These are phyloP conservation scores for Artemisia tridentata DNA, from an alignment of 129 eudicot species.

Conservation along the genomic window DNA sequence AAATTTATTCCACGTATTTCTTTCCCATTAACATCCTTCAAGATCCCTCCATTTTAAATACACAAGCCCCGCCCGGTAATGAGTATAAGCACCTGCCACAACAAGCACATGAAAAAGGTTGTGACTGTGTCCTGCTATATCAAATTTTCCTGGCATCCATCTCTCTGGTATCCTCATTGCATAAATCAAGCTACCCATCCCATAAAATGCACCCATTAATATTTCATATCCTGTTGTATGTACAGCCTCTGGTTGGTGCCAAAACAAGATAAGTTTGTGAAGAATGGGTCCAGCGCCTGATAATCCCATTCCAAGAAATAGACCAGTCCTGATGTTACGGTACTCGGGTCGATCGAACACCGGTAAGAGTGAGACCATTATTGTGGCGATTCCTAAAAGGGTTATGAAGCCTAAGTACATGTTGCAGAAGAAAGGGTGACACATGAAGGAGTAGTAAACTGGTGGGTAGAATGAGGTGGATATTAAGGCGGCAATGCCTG, in stretches of 20 bases:
- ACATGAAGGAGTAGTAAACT: slow-evolving; percentile 97
- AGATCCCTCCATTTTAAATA: slow-evolving; percentile 92
- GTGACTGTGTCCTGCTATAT: slow-evolving; percentile 92
- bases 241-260: slow-evolving; percentile 87
- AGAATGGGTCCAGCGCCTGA: slow-evolving; percentile 81
- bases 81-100: slow-evolving; percentile 97
- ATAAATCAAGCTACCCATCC: slow-evolving; percentile 82
- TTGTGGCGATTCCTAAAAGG: slow-evolving; percentile 59
- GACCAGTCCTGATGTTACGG: slow-evolving; percentile 59
- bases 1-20: slow-evolving; percentile 18
- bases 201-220: slow-evolving; percentile 87
- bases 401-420: slow-evolving; percentile 88
- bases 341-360: slow-evolving; percentile 78
- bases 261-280: slow-evolving; percentile 72
- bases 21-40: slow-evolving; percentile 61
- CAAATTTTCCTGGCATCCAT: slow-evolving; percentile 98
- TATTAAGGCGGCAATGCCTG: slow-evolving; percentile 93
- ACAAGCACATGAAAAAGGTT: slow-evolving; percentile 92
- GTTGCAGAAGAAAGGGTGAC: slow-evolving; percentile 91
- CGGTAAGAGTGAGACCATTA: slow-evolving; percentile 73
- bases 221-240: slow-evolving; percentile 84
- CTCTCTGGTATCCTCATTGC: slow-evolving; percentile 85
- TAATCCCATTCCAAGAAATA: slow-evolving; percentile 88
- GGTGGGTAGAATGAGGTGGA: slow-evolving; percentile 96
- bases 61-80: slow-evolving; percentile 79